Base-by-base conservation (phyloP, 495 filamentous ascomycete genomes). In the Cladorrhinum samala region DNA sequence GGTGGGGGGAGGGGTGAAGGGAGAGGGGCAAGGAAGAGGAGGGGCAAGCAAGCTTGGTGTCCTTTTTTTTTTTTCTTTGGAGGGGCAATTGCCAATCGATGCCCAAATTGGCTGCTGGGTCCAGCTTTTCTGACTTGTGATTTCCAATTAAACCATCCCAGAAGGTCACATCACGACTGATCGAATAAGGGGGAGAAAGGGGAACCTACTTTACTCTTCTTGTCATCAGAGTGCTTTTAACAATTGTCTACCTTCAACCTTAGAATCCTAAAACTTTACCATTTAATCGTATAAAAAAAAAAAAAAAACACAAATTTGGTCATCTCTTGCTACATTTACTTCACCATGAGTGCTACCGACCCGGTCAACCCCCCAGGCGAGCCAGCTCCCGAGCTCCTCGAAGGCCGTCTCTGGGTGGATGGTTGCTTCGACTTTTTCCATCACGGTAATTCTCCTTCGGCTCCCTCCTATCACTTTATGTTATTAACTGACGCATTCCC, bases 351-450 rank as follows among this genome's bases (percentile, higher is more conserved):
- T 33, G 44, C 59, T 9, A 50, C 54, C 1, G 59, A 65, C 1
- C 39, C 54, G 14, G 17, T 46, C n/a, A 54, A 46, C 20, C 68
- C 68, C 3, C 60, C 66, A 1, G 69, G 69, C 41, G 62, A 68
- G 2, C 67, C 73, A 27, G 73, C 73, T 40, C 69, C 67, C 14
- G 72, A 74, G 60, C 68, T 82, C 3, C 65, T 78, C 18, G 82
- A 94, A 30, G 81, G 85, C 53, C 83, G 89, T 30, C 87, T 97
- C 57, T 99, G 93, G 93, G 85, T 97, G 17, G 93, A 99, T 72
- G 93, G 93, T 48, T 99, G 93, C 72, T 99, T 95, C 71, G 93
- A 99, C 72, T 99, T 99, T 70, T 90, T 86, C 69, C 93, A 99
- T 68, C 93, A 99, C 62, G 93, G 53, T 20, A 30, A 20, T 27